Evolutionary conservation across 176 grass and related monocot species (phyloP).

Genomic region (Luzula sylvatica): DNA sequence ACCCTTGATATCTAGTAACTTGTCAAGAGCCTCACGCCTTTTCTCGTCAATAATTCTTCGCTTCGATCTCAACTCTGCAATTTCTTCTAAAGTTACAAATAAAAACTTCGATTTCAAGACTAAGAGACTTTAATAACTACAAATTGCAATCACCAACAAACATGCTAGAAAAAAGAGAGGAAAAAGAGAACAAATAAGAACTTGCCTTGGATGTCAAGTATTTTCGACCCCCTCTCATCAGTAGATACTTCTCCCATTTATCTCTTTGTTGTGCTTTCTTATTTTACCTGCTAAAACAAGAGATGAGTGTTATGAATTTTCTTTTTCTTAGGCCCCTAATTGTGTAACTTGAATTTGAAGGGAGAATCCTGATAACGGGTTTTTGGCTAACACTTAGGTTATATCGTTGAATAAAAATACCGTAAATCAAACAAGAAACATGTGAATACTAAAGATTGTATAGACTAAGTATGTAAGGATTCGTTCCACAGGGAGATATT

Average conservation of each 20-base stretch:
- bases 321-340: too few relatives aligned
- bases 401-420: too few relatives aligned
- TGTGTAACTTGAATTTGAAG: too few relatives aligned
- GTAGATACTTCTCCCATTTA: constrained; percentile 12
- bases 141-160: neutral
- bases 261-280: neutral
- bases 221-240: neutral
- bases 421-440: too few relatives aligned
- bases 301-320: too few relatives aligned
- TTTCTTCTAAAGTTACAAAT: constrained; percentile 43
- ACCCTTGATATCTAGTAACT: constrained; percentile 88
- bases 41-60: constrained; percentile 38
- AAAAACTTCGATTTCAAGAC: constrained; percentile 7
- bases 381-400: too few relatives aligned
- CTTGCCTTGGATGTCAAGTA: constrained; percentile 1
- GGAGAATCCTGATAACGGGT: too few relatives aligned
- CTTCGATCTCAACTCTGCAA: constrained; percentile 36
- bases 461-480: too few relatives aligned
- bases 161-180: neutral
- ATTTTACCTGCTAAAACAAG: neutral
- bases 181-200: neutral
- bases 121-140: neutral
- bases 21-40: constrained; percentile 47
- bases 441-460: too few relatives aligned
- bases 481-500: too few relatives aligned